Conservation (phyloP, 2,329 filamentous ascomycete species). For the Trichoderma lentiforme region DNA sequence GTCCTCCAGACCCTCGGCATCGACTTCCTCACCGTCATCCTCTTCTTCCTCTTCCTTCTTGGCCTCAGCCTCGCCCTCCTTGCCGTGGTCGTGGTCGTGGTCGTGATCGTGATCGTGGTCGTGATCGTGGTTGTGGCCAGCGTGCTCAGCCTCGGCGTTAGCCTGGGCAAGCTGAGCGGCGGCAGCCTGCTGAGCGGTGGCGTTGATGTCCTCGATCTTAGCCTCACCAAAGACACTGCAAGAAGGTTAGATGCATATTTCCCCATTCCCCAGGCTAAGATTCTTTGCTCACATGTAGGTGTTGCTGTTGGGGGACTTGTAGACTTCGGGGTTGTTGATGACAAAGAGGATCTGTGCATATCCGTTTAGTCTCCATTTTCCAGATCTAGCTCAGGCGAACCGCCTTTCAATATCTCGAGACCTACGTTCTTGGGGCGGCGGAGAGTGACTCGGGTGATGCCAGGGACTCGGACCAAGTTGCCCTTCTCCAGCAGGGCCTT, state of each 20-base stretch:
- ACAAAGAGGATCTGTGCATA: slow-evolving; percentile 86
- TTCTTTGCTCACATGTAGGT: slow-evolving; percentile 85
- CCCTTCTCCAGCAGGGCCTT: slow-evolving; percentile 99
- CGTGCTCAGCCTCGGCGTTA: slow-evolving; percentile 63
- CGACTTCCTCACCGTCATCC: slow-evolving; percentile 93
- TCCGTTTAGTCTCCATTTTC: slow-evolving; percentile 25
- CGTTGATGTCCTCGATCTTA: slow-evolving; percentile 99
- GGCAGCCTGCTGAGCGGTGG: slow-evolving; percentile 82
- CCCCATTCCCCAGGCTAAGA: background rate
- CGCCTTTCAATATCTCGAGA: slow-evolving; percentile 30
- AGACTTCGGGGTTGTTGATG: slow-evolving; percentile 99
- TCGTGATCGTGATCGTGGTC: slow-evolving; percentile 11
- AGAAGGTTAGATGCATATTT: slow-evolving; percentile 17
- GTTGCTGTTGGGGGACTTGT: slow-evolving; percentile 99
- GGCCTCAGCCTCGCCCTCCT: slow-evolving; percentile 60
- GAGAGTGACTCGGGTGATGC: slow-evolving; percentile 97
- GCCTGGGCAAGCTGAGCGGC: slow-evolving; percentile 86
- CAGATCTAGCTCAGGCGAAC: slow-evolving; percentile 7
- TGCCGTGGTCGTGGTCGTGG: slow-evolving; percentile 49
- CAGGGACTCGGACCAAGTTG: slow-evolving; percentile 90
- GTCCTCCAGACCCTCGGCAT: slow-evolving; percentile 89
- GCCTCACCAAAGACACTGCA: slow-evolving; percentile 96
- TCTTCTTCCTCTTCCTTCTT: slow-evolving; percentile 74
- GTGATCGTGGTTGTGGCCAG: slow-evolving; percentile 65
- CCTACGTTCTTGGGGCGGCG: slow-evolving; percentile 98